Evolutionary conservation across 2,329 filamentous ascomycete species (phyloP), one percentile per base, ranked within the genome.

Genomic region (Lachnellula arida): DNA sequence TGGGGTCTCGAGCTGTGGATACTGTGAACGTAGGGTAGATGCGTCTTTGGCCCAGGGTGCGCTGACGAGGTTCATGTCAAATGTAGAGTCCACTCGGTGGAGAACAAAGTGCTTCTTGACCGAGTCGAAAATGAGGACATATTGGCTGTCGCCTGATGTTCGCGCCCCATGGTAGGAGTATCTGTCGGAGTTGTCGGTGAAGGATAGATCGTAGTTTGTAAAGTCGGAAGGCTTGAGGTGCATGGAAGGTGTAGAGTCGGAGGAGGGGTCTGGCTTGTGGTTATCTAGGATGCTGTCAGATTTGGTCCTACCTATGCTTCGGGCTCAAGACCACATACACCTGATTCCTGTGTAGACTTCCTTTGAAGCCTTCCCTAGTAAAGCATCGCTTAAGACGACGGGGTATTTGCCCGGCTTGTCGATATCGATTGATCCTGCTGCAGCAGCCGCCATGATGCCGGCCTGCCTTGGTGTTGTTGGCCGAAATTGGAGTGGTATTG

Each of bases 61-160:
- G 54, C 80, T 83, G 51, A 82, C 84, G 53, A 96, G 74, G 71
- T 96, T 97, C 86, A 96, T 92, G 67, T 90, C 86, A 73, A 96
- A 88, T 40, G 86, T 85, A n/a, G 86, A 87, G 68, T 90, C 84
- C 53, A 97, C 77, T 51, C 84, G 85, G 74, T 97, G 91, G 53
- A 97, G 79, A 28, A 94, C 84, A 63, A 94, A 94, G 54, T 81
- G 86, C 67, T 93, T 84, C 51, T 83, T 84, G 17, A 78, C 76
- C 8, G 86, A 79, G 71, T 96, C 89, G 68, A 93, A 94, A 56
- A 93, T 81, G 51, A 96, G 79, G 39, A 86, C 81, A 66, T 82
- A 86, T 68, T 85, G 79, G 54, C 75, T 76, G 55, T 80, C 76
- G 56, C 79, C 78, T 23, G 76, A 78, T 53, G 78, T 78, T 51